Evolutionary conservation across 768 basidiomycete species (phyloP).

Genomic region (Tylopilus intermedius): DNA sequence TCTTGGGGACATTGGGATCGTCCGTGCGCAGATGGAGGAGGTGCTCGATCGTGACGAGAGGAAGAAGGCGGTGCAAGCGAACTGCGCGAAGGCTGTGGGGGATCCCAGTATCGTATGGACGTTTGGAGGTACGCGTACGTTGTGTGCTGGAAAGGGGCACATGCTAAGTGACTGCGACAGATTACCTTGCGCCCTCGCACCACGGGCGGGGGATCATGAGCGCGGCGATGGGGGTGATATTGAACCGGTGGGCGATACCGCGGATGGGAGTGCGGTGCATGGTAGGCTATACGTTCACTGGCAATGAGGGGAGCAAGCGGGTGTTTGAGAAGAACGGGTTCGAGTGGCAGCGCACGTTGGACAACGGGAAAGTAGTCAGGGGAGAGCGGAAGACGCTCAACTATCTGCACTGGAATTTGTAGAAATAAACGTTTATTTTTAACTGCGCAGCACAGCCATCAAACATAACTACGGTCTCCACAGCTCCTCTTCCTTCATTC

Average conservation of each 20-base stretch:
- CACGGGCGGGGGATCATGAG: slow-evolving; percentile 73
- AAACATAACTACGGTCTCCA: neutral
- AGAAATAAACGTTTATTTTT: neutral
- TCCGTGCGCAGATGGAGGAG: slow-evolving; percentile 25
- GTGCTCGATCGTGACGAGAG: slow-evolving; percentile 35
- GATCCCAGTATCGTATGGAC: slow-evolving; percentile 58
- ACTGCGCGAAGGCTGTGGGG: slow-evolving; percentile 38
- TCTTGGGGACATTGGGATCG: slow-evolving; percentile 39
- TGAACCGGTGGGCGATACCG: slow-evolving; percentile 59
- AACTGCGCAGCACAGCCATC: slow-evolving; percentile 15
- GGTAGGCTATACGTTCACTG: slow-evolving; percentile 40
- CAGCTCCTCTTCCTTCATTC: neutral
- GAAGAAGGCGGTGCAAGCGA: slow-evolving; percentile 35
- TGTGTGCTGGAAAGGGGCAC: neutral
- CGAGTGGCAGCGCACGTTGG: slow-evolving; percentile 33
- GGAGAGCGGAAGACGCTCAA: slow-evolving; percentile 36
- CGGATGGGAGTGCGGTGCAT: slow-evolving; percentile 54
- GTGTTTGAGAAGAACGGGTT: slow-evolving; percentile 71
- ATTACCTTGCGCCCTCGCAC: slow-evolving; percentile 55
- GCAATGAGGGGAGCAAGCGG: slow-evolving; percentile 55
- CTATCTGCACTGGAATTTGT: slow-evolving; percentile 32
- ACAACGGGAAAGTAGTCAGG: slow-evolving; percentile 35
- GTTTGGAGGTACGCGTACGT: slow-evolving; percentile 47
- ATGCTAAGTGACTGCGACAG: slow-evolving; percentile 30
- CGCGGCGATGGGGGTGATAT: slow-evolving; percentile 49